phyloP scores from a whole-genome alignment of 495 filamentous ascomycete species.

The Neurospora sp. region DNA sequence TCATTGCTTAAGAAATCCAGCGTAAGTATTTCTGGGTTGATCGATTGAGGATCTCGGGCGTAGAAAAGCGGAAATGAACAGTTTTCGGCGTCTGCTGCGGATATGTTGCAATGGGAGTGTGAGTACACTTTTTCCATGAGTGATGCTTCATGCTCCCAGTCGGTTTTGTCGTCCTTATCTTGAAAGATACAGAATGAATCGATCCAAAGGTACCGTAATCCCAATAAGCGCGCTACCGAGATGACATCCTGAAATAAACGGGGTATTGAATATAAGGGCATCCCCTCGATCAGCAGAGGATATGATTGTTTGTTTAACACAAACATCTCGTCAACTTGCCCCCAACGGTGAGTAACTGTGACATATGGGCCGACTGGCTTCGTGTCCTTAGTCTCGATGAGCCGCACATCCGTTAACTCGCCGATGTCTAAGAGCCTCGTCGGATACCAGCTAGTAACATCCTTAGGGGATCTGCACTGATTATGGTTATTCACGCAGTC shows the following conservation, averaged over 20 bases:
- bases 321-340: not conserved
- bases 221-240: not conserved
- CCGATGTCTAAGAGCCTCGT: not conserved
- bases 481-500: not conserved
- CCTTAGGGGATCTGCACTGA: not conserved
- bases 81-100: not conserved
- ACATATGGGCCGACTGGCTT: not conserved
- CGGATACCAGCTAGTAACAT: not conserved
- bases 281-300: not conserved
- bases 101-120: not conserved
- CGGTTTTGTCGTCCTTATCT: not conserved
- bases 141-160: constrained; percentile 1
- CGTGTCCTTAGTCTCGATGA: not conserved
- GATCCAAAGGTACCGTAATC: not conserved
- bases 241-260: not conserved
- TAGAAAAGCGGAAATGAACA: not conserved
- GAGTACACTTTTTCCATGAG: not conserved
- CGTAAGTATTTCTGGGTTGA: not conserved
- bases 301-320: not conserved
- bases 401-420: not conserved
- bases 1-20: not conserved
- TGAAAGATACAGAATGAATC: not conserved
- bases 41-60: not conserved
- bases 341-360: constrained; percentile 2
- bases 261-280: not conserved